phyloP scores from a whole-genome alignment of 2,329 filamentous ascomycete species.

The Calonectria montana region DNA sequence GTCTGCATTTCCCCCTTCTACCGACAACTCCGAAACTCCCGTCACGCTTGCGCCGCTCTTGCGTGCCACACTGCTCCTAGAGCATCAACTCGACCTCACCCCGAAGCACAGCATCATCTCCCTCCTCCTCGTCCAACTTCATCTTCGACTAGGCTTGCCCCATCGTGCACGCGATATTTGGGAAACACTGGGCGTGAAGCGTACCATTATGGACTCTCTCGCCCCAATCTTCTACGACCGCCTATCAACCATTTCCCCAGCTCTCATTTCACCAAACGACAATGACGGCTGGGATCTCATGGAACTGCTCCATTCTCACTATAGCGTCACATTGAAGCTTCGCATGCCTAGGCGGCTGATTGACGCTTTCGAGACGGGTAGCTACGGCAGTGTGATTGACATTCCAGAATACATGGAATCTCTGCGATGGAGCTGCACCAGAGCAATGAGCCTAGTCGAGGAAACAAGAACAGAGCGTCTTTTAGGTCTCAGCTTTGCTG shows the following conservation, averaged over 20 bases:
- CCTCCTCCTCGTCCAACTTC: slow-evolving; percentile 63
- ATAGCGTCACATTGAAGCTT: slow-evolving; percentile 57
- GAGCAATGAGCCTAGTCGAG: slow-evolving; percentile 64
- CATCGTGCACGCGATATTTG: slow-evolving; percentile 60
- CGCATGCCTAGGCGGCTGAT: slow-evolving; percentile 55
- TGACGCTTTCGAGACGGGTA: slow-evolving; percentile 62
- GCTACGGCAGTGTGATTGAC: slow-evolving; percentile 62
- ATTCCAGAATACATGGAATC: slow-evolving; percentile 58
- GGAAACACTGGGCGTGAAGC: slow-evolving; percentile 65
- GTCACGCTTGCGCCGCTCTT: slow-evolving; percentile 51
- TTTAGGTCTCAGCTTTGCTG: slow-evolving; percentile 53
- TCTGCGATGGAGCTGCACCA: slow-evolving; percentile 62
- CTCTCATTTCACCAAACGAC: slow-evolving; percentile 48
- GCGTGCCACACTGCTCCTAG: slow-evolving; percentile 62
- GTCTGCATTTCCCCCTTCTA: slow-evolving; percentile 42
- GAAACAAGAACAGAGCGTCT: slow-evolving; percentile 59
- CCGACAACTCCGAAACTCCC: slow-evolving; percentile 29
- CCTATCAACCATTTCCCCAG: slow-evolving; percentile 62
- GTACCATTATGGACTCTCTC: slow-evolving; percentile 67
- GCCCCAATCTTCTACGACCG: slow-evolving; percentile 67
- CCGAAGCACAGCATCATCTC: slow-evolving; percentile 60
- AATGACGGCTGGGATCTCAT: slow-evolving; percentile 50
- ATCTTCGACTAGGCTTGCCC: slow-evolving; percentile 62
- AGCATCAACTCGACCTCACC: slow-evolving; percentile 58
- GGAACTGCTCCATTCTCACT: slow-evolving; percentile 59